These are phyloP conservation scores for Jamesozyma lodderae DNA, from an alignment of 805 yeast genomes.

Conservation along the genomic window DNA sequence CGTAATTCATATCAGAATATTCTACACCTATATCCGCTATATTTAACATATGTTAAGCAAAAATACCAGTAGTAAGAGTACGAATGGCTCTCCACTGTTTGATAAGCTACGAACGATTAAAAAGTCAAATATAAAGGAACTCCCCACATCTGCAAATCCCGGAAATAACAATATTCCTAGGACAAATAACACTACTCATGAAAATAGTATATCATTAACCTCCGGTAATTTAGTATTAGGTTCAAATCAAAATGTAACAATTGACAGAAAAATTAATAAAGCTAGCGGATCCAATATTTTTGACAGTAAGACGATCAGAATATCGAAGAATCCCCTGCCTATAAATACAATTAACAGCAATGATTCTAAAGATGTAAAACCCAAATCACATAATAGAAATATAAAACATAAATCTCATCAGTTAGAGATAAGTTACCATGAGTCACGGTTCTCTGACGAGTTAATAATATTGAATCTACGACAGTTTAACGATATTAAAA, in stretches of 20 bases:
- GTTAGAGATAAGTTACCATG: slow-evolving; percentile 45
- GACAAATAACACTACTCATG: slow-evolving; percentile 16
- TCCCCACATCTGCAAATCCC: background rate
- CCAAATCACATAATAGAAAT: background rate
- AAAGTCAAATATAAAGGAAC: background rate
- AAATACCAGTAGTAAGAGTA: too few relatives aligned
- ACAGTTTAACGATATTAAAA: slow-evolving; percentile 51
- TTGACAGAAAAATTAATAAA: background rate
- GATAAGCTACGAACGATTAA: background rate
- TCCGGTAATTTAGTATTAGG: slow-evolving; percentile 26
- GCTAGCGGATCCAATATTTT: background rate
- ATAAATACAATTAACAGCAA: background rate
- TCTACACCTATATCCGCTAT: too few relatives aligned
- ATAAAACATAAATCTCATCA: slow-evolving; percentile 7
- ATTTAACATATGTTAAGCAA: background rate
- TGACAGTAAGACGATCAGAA: background rate
- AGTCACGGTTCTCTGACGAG: slow-evolving; percentile 45
- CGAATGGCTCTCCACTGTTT: background rate
- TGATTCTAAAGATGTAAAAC: background rate
- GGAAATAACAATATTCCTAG: background rate
- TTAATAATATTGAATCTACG: slow-evolving; percentile 55
- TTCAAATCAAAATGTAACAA: slow-evolving; percentile 5
- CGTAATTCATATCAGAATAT: too few relatives aligned
- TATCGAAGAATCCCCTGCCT: background rate
- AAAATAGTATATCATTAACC: slow-evolving; percentile 19